Evolutionary conservation across 805 yeast genomes (phyloP), one percentile per base, ranked within the genome.

Genomic region (Candida lessepsii): DNA sequence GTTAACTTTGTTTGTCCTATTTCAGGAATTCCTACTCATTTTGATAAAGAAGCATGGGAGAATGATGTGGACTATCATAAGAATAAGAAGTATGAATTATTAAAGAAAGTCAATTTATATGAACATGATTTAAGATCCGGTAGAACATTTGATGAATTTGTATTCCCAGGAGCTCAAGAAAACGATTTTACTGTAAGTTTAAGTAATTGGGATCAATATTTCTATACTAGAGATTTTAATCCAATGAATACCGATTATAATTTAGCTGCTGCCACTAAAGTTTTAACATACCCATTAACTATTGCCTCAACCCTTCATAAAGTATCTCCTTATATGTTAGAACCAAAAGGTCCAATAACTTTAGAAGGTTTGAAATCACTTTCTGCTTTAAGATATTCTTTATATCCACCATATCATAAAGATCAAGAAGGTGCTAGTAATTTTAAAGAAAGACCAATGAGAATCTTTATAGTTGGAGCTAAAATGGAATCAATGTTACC

Each of bases 221-320:
- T 93, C 58, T 93, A 91, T 63, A 91, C 98, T 0, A 76, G 99
- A 60, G 84, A 84, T 52, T 93, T 87, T 60, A 83, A 81, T 53
- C 91, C 97, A 4, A 91, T 93, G 98, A 96, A 93, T 63, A 86
- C 96, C 4, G 96, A 90, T 62, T 91, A 87, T 68, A 95, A 91
- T 62, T 70, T 91, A 57, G 98, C 98, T 1, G 95, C 95, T 3
- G 90, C 89, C 24, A 88, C 98, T 14, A 93, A 93, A 60, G 86
- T 91, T 77, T 75, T 93, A 57, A 86, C 95, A 39, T 93, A 88
- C 62, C 99, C 99, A 31, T 65, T 87, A 44, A 89, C 99, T 3
- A 83, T 93, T 32, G 96, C 87, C 6, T 78, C 95, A 1, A 63
- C 88, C 6, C 61, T 93, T 51, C 93, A 91, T 61, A 84, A 83